Evolutionary conservation across 352 stramenopile species (phyloP).

Genomic region (Pythium plurisporium): DNA sequence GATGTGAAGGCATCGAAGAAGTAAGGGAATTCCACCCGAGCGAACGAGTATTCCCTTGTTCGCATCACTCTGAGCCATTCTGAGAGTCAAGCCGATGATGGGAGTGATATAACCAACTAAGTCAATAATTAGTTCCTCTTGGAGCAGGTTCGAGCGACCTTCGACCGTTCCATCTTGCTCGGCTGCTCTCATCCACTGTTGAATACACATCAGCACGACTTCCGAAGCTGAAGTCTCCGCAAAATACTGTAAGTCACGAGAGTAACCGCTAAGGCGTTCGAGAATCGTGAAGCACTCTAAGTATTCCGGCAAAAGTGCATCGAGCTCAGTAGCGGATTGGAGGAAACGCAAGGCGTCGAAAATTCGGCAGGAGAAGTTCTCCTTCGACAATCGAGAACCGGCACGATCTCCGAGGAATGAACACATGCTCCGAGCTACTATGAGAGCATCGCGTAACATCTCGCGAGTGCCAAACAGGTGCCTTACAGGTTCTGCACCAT

Average conservation of each 20-base stretch:
- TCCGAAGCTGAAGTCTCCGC: constrained; percentile 37
- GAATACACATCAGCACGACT: constrained; percentile 35
- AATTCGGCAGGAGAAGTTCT: constrained; percentile 37
- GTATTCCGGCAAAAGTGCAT: neutral
- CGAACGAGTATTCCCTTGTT: constrained; percentile 16
- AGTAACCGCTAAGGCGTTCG: constrained; percentile 27
- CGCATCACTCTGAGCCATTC: constrained; percentile 20
- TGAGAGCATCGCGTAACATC: constrained; percentile 20
- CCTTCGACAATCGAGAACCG: constrained; percentile 30
- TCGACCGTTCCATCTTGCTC: constrained; percentile 18
- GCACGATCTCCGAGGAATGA: constrained; percentile 29
- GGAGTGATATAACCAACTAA: constrained; percentile 15
- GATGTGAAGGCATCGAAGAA: constrained; percentile 31
- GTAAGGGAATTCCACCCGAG: constrained; percentile 30
- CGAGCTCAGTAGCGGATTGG: neutral
- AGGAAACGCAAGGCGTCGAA: constrained; percentile 35
- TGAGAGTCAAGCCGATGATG: constrained; percentile 12
- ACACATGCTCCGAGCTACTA: constrained; percentile 30
- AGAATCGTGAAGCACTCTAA: constrained; percentile 41
- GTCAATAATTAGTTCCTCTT: neutral
- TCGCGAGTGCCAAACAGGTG: constrained; percentile 1
- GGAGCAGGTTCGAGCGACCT: neutral
- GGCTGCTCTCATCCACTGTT: constrained; percentile 25
- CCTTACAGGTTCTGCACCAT: neutral
- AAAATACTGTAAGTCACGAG: constrained; percentile 40